Evolutionary conservation across 257 asterid species (phyloP).

Genomic region (Knoxia roxburghii): DNA sequence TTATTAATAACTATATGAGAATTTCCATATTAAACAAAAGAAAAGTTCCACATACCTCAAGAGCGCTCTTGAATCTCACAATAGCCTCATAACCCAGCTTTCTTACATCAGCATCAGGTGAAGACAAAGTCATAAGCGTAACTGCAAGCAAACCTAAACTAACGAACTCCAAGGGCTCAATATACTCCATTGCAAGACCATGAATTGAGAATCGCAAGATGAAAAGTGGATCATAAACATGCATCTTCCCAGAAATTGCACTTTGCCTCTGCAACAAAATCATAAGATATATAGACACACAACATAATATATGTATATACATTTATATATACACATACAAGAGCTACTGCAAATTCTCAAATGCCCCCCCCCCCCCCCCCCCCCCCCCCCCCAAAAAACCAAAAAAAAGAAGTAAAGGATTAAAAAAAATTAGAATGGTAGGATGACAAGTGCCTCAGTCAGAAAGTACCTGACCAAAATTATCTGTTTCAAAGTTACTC

Average conservation of each 20-base stretch:
- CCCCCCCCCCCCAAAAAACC: neutral
- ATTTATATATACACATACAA: neutral
- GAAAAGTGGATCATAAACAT: constrained; percentile 73
- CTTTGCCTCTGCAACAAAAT: constrained; percentile 37
- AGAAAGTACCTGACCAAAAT: constrained; percentile 26
- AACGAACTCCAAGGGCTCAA: constrained; percentile 85
- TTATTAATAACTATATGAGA: neutral
- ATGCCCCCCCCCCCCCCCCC: too few relatives aligned
- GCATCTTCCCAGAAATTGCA: constrained; percentile 35
- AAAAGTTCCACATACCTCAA: constrained; percentile 48
- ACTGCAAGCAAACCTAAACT: constrained; percentile 83
- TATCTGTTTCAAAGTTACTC: constrained; percentile 33
- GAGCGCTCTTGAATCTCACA: constrained; percentile 54
- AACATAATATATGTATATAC: neutral
- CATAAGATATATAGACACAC: constrained; percentile 8
- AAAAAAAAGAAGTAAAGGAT: constrained; percentile 8
- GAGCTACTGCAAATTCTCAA: neutral
- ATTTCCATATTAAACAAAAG: neutral
- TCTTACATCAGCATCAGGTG: constrained; percentile 64
- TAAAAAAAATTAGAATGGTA: constrained; percentile 9
- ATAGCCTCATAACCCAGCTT: constrained; percentile 76
- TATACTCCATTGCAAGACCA: constrained; percentile 64
- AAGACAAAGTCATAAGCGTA: constrained; percentile 71
- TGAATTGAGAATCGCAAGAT: constrained; percentile 75
- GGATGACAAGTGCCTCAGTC: neutral